These are phyloP conservation scores for Escallonia herrerae DNA, from an alignment of 129 eudicot species.

Conservation along the genomic window DNA sequence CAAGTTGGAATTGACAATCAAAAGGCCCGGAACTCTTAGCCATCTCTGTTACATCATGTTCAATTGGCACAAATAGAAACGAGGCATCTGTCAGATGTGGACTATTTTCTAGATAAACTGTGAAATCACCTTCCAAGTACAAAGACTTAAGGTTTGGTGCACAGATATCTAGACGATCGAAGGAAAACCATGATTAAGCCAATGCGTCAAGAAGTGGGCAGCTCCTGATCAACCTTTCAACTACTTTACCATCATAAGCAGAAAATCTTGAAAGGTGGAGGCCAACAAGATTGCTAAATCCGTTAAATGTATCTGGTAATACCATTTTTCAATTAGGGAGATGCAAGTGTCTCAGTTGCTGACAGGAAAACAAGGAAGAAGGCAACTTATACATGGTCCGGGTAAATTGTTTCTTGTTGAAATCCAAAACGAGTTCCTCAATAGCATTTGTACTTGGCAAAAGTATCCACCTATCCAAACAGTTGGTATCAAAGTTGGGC, in stretches of 20 bases:
- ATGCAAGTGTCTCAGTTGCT: not conserved
- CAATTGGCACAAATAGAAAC: not conserved
- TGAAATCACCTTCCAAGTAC: not conserved
- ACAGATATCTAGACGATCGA: not conserved
- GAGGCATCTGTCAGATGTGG: conserved; percentile 1
- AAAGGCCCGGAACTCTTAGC: not conserved
- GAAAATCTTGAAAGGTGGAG: not conserved
- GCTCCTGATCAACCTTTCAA: not conserved
- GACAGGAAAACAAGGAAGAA: not conserved
- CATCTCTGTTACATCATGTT: not conserved
- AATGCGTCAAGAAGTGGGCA: conserved; percentile 1
- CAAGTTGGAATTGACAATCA: not conserved
- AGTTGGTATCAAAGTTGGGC: not conserved
- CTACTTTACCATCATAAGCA: not conserved
- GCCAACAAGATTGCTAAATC: not conserved
- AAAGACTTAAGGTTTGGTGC: conserved; percentile 8
- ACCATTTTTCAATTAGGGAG: not conserved
- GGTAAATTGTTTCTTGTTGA: not conserved
- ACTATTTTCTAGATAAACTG: not conserved
- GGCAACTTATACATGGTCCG: not conserved
- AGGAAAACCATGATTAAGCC: not conserved
- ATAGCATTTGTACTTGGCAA: not conserved
- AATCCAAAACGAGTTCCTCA: not conserved
- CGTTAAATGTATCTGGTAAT: not conserved
- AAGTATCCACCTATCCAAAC: conserved; percentile 2